phyloP scores from a whole-genome alignment of 805 yeast genomes.

The Allodekkera sacchari region DNA sequence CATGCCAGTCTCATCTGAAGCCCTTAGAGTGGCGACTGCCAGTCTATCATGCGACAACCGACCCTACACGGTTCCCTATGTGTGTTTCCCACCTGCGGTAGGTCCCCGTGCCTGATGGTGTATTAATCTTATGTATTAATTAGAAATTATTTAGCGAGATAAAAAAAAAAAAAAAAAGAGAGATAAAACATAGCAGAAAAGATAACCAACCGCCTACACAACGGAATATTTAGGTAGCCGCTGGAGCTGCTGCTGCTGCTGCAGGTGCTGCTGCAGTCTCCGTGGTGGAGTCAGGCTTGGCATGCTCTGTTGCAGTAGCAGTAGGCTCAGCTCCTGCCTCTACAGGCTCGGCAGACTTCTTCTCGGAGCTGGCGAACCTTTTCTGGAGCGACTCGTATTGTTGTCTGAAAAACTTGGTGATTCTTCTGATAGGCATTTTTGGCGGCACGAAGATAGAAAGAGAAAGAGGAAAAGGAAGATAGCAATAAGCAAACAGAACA shows the following conservation, averaged over 20 bases:
- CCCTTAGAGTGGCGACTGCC: no score
- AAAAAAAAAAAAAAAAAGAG: constrained; percentile 7
- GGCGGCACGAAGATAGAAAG: constrained; percentile 1
- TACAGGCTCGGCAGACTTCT: constrained; percentile 6
- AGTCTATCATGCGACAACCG: no score
- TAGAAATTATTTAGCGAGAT: constrained; percentile 6
- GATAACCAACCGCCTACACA: no score
- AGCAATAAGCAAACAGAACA: constrained; percentile 1
- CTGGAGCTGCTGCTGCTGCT: constrained; percentile 8
- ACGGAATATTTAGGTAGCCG: background rate
- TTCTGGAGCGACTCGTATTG: constrained; percentile 24
- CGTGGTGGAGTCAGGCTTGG: constrained; percentile 2
- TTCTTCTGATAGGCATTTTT: constrained; percentile 28
- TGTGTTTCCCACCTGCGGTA: no score
- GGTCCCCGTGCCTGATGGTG: no score
- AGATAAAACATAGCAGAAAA: constrained; percentile 1
- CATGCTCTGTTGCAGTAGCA: constrained; percentile 7
- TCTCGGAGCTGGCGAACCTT: constrained; percentile 17
- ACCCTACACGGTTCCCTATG: no score
- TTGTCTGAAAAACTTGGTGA: constrained; percentile 21
- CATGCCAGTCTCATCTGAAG: no score
- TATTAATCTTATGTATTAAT: no score
- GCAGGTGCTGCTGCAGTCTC: constrained; percentile 7
- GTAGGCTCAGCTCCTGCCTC: constrained; percentile 7
- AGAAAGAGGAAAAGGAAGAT: background rate